Conservation (phyloP, 78 protist species). For the Pelomyxa schiedti region DNA sequence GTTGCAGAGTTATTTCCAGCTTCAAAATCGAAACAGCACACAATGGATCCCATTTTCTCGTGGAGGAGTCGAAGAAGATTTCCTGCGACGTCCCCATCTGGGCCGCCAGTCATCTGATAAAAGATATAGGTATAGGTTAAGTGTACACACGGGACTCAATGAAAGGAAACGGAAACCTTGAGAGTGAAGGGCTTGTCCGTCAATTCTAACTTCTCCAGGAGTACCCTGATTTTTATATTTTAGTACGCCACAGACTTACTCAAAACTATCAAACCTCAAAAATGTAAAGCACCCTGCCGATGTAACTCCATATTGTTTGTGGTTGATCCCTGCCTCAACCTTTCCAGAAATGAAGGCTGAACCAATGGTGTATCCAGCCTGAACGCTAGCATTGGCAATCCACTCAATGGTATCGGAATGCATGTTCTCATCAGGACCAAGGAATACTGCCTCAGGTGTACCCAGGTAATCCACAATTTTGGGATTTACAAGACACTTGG, state of each 20-base stretch:
- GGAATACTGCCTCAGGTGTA: conserved; percentile 18
- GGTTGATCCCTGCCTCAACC: conserved; percentile 57
- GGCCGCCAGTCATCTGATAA: conserved; percentile 79
- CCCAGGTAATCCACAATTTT: conserved; percentile 31
- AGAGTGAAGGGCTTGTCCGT: no score
- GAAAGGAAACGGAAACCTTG: no score
- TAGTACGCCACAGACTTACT: no score
- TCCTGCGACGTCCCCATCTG: conserved; percentile 84
- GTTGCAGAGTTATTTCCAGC: conserved; percentile 55
- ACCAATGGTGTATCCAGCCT: conserved; percentile 19
- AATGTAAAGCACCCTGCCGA: not conserved
- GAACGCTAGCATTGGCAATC: conserved; percentile 20
- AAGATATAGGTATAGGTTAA: no score
- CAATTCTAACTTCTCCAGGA: no score
- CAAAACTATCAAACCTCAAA: no score
- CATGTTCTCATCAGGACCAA: conserved; percentile 48
- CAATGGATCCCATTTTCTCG: not conserved
- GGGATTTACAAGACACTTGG: no score
- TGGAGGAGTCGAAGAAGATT: conserved; percentile 18
- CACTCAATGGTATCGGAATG: conserved; percentile 29
- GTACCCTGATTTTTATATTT: no score
- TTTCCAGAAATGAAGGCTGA: conserved; percentile 40
- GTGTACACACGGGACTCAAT: no score
- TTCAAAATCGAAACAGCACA: no score
- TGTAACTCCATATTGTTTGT: conserved; percentile 63